A percentile compares a stretch with the other conserved stretches of the same genome.
phyloP scores from a whole-genome alignment of 768 basidiomycete species.

The Cyathus striatus region DNA sequence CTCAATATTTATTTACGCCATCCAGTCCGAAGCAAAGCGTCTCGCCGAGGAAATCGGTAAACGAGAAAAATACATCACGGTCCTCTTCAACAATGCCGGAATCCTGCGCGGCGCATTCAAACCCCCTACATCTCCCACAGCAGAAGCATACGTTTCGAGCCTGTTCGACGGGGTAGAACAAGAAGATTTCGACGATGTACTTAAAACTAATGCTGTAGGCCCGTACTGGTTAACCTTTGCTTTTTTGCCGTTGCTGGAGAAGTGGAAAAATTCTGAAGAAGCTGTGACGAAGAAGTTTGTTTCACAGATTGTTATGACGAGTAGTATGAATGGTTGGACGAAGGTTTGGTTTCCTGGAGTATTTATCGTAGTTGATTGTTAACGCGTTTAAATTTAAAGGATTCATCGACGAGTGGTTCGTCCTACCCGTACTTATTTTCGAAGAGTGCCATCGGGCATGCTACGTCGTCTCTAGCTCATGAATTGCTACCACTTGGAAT shows the following conservation, averaged over 20 bases:
- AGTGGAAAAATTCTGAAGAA: conserved; percentile 30
- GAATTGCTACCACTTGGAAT: conserved; percentile 42
- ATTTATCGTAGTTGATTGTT: too few species aligned
- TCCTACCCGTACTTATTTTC: conserved; percentile 43
- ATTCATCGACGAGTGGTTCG: conserved; percentile 31
- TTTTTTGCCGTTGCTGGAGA: conserved; percentile 48
- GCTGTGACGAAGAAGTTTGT: conserved; percentile 29
- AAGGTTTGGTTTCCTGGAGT: conserved; percentile 26
- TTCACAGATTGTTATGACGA: conserved; percentile 45
- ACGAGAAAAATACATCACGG: conserved; percentile 33
- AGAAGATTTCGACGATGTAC: conserved; percentile 27
- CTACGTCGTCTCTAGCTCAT: conserved; percentile 39
- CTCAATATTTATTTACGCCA: not conserved
- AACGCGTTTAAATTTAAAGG: too few species aligned
- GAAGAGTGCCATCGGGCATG: conserved; percentile 43
- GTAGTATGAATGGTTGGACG: conserved; percentile 49
- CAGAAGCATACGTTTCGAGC: conserved; percentile 29
- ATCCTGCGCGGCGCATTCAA: conserved; percentile 21
- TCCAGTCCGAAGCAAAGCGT: conserved; percentile 35
- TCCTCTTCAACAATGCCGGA: conserved; percentile 47
- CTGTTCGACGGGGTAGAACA: conserved; percentile 33
- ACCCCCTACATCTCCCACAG: conserved; percentile 21
- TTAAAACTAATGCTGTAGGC: conserved; percentile 35
- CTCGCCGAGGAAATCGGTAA: conserved; percentile 32
- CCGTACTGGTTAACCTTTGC: conserved; percentile 55